Evolutionary conservation across 495 filamentous ascomycete species (phyloP).

Genomic region (Aspergillus baeticus): DNA sequence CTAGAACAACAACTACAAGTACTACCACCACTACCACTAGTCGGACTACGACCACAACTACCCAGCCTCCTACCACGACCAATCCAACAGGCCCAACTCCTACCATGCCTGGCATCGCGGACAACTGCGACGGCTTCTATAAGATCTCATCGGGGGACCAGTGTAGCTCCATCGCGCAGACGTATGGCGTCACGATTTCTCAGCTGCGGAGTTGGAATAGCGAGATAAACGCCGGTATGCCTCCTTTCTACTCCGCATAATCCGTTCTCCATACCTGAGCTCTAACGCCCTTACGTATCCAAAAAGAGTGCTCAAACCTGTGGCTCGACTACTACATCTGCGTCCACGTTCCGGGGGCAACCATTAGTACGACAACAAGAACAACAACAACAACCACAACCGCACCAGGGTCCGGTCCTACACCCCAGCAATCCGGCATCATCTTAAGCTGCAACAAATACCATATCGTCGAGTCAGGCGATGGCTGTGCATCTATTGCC

Average conservation of each 20-base stretch:
- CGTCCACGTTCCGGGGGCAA: constrained; percentile 14
- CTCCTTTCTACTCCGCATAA: neutral
- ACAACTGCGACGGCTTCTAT: constrained; percentile 24
- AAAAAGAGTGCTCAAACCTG: neutral
- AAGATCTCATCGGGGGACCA: constrained; percentile 11
- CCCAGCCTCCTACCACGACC: constrained; percentile 5
- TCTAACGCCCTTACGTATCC: neutral
- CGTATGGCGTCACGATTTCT: neutral
- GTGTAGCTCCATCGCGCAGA: neutral
- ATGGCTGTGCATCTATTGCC: constrained; percentile 1
- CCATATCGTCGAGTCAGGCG: constrained; percentile 5
- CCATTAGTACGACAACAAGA: neutral
- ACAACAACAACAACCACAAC: no score
- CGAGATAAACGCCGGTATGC: neutral
- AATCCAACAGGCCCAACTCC: constrained; percentile 15
- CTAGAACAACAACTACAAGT: constrained; percentile 1
- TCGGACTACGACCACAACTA: constrained; percentile 6
- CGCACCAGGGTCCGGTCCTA: neutral
- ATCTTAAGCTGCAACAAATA: neutral
- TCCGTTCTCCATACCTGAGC: neutral
- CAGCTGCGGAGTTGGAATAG: constrained; percentile 10
- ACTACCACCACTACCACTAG: constrained; percentile 2
- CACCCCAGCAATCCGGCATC: neutral
- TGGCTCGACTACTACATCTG: constrained; percentile 1
- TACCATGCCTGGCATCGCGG: constrained; percentile 19